Evolutionary conservation across 495 filamentous ascomycete genomes (phyloP), one percentile per base, ranked within the genome.

Genomic region (Neurospora africana): DNA sequence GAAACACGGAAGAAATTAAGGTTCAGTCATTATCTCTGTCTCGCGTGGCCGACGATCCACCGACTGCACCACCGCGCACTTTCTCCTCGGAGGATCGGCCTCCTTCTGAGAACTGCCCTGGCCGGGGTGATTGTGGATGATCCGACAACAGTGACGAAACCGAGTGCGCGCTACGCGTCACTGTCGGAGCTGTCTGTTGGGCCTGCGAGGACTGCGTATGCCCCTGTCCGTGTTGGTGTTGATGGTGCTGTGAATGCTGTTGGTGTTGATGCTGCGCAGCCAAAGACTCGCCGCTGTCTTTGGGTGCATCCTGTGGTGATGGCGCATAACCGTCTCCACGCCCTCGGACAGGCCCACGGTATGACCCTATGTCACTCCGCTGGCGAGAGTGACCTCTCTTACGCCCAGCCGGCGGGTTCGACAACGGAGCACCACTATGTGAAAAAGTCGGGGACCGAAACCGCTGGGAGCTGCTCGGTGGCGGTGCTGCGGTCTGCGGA

Each of bases 321-420:
- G 79, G 72, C 33, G 78, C 81, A 72, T 76, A 81, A 68, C 74
- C 74, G 38, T 81, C 84, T 36, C 72, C 81, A 72, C 77, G 79
- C 10, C 74, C 81, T 68, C 81, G 82, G 67, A 73, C 82, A 70
- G 79, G 74, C 35, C 81, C 75, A 36, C 83, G 80, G 74, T 86
- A 85, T 39, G 83, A 80, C 44, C 86, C 88, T 68, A 88, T 81
- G 74, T 92, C 91, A 76, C 90, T 92, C 76, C 90, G 86, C 72
- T 91, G 87, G 74, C 91, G 87, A 35, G 89, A 90, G 76, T 92
- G 90, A 37, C 88, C 88, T 68, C 89, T 83, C 71, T 88, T 84
- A 68, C 88, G 84, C 72, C 87, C 86, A 23, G 88, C 85, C 36
- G 89, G 85, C 10, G 84, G 87, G 43, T 86, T 86, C 9, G 86